Evolutionary conservation across 768 basidiomycete genomes (phyloP).

Genomic region (Sporobolomyces phaffii): DNA sequence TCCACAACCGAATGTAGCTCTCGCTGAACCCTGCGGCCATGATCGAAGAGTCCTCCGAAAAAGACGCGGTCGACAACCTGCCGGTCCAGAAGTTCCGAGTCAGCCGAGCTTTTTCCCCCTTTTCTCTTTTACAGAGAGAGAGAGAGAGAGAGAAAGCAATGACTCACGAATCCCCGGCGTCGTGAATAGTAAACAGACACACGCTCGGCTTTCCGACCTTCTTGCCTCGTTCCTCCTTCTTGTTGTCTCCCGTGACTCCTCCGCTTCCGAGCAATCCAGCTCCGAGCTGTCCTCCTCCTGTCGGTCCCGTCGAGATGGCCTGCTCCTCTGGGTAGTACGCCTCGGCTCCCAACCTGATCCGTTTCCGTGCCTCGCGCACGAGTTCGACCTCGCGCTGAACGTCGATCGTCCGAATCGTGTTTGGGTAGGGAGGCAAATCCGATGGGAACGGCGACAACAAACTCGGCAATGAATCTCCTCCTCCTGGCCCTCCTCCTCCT

Average conservation of each 20-base stretch:
- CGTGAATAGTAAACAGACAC: constrained; percentile 90
- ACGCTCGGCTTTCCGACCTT: constrained; percentile 73
- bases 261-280: constrained; percentile 49
- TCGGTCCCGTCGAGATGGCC: constrained; percentile 34
- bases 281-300: constrained; percentile 57
- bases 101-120: too few species aligned
- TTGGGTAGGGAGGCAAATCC: constrained; percentile 75
- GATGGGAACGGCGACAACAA: constrained; percentile 57
- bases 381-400: constrained; percentile 83
- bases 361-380: constrained; percentile 81
- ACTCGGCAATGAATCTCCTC: background rate
- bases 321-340: constrained; percentile 28
- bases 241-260: background rate
- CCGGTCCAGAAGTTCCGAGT: too few species aligned
- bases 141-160: background rate
- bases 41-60: constrained; percentile 82
- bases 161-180: constrained; percentile 85
- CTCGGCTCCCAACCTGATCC: constrained; percentile 79
- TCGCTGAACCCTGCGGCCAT: constrained; percentile 94
- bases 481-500: constrained; percentile 49
- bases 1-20: constrained; percentile 92
- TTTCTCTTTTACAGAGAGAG: background rate
- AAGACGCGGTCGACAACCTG: constrained; percentile 77
- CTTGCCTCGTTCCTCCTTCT: constrained; percentile 1
- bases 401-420: constrained; percentile 75